phyloP scores from a whole-genome alignment of 208 protist genomes.

The Blastocrithidia nonstop region DNA sequence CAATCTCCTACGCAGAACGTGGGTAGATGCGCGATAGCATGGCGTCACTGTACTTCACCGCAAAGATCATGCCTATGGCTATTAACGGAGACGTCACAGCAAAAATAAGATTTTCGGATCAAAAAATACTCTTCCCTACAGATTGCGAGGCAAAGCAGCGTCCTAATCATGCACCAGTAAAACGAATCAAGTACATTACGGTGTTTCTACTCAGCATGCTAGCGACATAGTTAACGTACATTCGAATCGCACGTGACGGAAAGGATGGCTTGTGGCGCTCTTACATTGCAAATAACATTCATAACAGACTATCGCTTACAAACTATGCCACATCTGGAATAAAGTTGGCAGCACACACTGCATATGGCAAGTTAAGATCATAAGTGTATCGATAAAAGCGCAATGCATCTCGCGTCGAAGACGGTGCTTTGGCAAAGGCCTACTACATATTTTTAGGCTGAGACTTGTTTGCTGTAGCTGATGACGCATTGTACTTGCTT shows the following conservation, averaged over 20 bases:
- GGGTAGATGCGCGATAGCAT: constrained; percentile 22
- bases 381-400: constrained; percentile 35
- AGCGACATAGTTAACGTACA: constrained; percentile 8
- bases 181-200: no score
- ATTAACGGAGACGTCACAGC: constrained; percentile 15
- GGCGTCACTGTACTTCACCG: constrained; percentile 3
- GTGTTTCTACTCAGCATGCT: constrained; percentile 23
- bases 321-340: constrained; percentile 24
- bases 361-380: constrained; percentile 11
- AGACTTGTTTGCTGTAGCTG: no score
- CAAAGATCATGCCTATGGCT: constrained; percentile 1
- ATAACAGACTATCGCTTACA: constrained; percentile 19
- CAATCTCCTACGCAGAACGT: constrained; percentile 28
- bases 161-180: constrained; percentile 15
- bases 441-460: no score
- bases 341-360: constrained; percentile 19
- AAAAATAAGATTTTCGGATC: constrained; percentile 21
- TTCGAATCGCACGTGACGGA: constrained; percentile 28
- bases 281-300: constrained; percentile 11
- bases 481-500: no score
- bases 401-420: constrained; percentile 15
- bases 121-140: constrained; percentile 28
- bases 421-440: constrained; percentile 13
- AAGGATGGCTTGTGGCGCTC: constrained; percentile 18
- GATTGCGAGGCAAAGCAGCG: constrained; percentile 6